Percentiles rank a stretch among this genome's conserved stretches.
Conservation (phyloP, 768 basidiomycete genomes). For the Lactifluus echinatus region DNA sequence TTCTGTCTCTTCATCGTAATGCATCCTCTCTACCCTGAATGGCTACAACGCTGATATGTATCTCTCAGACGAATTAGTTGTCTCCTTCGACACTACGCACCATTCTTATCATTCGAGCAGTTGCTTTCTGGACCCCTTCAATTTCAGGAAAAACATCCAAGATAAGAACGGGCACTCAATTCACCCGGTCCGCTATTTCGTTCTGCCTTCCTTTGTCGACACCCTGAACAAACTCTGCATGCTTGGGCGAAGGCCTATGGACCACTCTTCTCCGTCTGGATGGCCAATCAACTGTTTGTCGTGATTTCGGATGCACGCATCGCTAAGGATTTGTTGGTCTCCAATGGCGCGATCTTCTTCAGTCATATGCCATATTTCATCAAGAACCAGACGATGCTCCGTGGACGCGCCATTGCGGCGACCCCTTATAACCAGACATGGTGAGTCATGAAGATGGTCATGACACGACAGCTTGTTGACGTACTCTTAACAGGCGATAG, state of each 20-base stretch:
- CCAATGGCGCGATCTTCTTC: conserved; percentile 39
- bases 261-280: conserved; percentile 35
- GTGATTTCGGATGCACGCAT: conserved; percentile 37
- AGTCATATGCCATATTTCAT: conserved; percentile 37
- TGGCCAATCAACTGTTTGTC: conserved; percentile 41
- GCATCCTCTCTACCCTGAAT: neutral
- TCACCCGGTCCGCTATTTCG: conserved; percentile 21
- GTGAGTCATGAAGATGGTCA: conserved; percentile 22
- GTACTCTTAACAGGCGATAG: conserved; percentile 27
- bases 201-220: conserved; percentile 34
- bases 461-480: neutral
- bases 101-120: neutral
- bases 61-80: neutral
- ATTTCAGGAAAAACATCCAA: conserved; percentile 17
- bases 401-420: conserved; percentile 37
- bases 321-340: conserved; percentile 38
- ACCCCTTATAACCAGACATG: conserved; percentile 37
- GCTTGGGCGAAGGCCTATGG: conserved; percentile 38
- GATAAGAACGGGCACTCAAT: conserved; percentile 22
- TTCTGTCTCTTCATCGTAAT: neutral
- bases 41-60: neutral
- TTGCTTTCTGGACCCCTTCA: conserved; percentile 10
- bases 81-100: neutral
- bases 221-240: conserved; percentile 36
- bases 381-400: conserved; percentile 38